Evolutionary conservation across 1,139 yeast genomes (phyloP).

Genomic region (Debaryomyces robertsiae): DNA sequence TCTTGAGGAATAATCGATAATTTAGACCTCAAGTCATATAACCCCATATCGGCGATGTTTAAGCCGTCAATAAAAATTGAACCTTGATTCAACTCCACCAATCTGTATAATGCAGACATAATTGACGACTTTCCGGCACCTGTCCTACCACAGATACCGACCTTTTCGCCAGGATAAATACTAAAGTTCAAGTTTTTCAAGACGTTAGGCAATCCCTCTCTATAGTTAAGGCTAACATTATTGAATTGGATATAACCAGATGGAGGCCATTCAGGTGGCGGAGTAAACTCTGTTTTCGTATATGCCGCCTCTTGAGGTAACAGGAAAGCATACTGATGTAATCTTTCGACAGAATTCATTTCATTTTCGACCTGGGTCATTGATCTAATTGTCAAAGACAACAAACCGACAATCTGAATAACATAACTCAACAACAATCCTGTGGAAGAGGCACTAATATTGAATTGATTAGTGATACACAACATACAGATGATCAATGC

Average conservation of each 20-base stretch:
- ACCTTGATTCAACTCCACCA: conserved; percentile 86
- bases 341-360: conserved; percentile 51
- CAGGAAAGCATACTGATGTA: conserved; percentile 43
- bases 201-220: conserved; percentile 84
- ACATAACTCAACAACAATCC: conserved; percentile 48
- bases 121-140: conserved; percentile 98
- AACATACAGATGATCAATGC: conserved; percentile 43
- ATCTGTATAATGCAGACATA: conserved; percentile 88
- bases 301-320: conserved; percentile 79
- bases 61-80: conserved; percentile 77
- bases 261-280: conserved; percentile 82
- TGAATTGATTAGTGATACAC: conserved; percentile 43
- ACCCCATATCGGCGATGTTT: conserved; percentile 60
- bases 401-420: conserved; percentile 46
- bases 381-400: conserved; percentile 44
- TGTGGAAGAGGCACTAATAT: conserved; percentile 45
- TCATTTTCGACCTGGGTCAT: conserved; percentile 51
- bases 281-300: conserved; percentile 60
- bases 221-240: conserved; percentile 78
- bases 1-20: conserved; percentile 50
- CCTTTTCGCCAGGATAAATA: conserved; percentile 75
- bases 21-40: conserved; percentile 34
- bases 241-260: conserved; percentile 76
- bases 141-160: conserved; percentile 96
- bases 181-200: conserved; percentile 79